Conservation (phyloP, 208 protist genomes). For the Wallacemonas rigidus region DNA sequence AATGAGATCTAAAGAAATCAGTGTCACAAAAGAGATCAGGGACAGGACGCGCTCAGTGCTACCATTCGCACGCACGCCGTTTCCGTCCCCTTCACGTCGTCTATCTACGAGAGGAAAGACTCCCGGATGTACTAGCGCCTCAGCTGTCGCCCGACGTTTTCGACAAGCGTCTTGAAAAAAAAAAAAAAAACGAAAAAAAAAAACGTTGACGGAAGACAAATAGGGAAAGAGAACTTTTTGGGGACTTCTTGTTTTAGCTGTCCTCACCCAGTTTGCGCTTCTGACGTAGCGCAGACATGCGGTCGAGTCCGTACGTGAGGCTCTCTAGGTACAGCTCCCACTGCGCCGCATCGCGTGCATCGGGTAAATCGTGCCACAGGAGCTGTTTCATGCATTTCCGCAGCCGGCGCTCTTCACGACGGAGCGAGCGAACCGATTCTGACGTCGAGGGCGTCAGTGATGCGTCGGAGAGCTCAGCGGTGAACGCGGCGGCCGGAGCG, state of each 20-base stretch:
- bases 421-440: constrained; percentile 16
- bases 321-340: constrained; percentile 52
- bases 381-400: constrained; percentile 58
- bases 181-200: constrained; percentile 21
- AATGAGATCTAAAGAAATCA: no score
- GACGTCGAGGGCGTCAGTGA: neutral
- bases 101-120: no score
- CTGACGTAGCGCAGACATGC: constrained; percentile 27
- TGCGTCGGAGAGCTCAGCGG: neutral
- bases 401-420: constrained; percentile 46
- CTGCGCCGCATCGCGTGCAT: constrained; percentile 33
- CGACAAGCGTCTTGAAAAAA: constrained; percentile 12
- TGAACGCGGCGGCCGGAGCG: neutral
- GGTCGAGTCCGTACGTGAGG: constrained; percentile 43
- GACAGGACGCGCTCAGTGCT: no score
- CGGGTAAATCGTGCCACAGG: constrained; percentile 50
- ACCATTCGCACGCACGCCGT: no score
- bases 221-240: neutral
- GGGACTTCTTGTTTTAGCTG: neutral
- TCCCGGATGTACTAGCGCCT: no score
- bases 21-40: no score
- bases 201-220: neutral
- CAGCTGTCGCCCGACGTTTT: neutral
- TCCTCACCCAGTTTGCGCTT: constrained; percentile 11
- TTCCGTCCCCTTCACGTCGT: no score